A percentile compares a stretch with the other conserved stretches of the same genome.
phyloP scores from a whole-genome alignment of 768 basidiomycete species.

The Hygrocybe coccinea region DNA sequence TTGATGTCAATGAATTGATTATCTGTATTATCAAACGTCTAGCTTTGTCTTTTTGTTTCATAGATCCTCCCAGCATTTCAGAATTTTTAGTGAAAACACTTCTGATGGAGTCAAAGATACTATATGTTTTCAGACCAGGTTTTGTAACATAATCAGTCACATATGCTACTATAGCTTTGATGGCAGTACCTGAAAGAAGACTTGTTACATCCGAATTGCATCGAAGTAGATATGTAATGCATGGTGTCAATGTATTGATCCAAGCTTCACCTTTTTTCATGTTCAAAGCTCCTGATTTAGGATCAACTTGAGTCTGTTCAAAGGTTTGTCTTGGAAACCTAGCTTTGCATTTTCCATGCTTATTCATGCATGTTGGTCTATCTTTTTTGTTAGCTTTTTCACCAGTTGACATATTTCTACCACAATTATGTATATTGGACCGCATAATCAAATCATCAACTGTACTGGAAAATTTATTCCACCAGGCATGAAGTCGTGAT shows the following conservation, averaged over 20 bases:
- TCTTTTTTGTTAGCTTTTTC: slow-evolving; percentile 2
- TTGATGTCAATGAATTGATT: background rate
- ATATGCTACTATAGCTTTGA: slow-evolving; percentile 24
- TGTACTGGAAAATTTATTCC: background rate
- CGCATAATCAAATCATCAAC: slow-evolving; percentile 17
- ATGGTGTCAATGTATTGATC: slow-evolving; percentile 25
- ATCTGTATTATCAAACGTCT: background rate
- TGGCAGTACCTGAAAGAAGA: slow-evolving; percentile 22
- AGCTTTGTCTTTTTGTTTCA: slow-evolving; percentile 1
- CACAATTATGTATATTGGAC: slow-evolving; percentile 19
- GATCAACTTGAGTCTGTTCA: slow-evolving; percentile 17
- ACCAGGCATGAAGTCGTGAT: background rate
- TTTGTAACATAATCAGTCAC: slow-evolving; percentile 31
- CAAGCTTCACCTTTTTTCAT: slow-evolving; percentile 22
- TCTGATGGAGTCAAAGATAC: slow-evolving; percentile 21
- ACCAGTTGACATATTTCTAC: background rate
- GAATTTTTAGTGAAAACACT: background rate
- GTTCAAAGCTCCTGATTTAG: slow-evolving; percentile 6
- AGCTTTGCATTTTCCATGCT: slow-evolving; percentile 14
- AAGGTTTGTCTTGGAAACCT: slow-evolving; percentile 20
- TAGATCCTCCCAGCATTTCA: slow-evolving; percentile 3
- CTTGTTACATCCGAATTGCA: slow-evolving; percentile 16
- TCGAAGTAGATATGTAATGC: slow-evolving; percentile 9
- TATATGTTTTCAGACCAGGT: slow-evolving; percentile 19
- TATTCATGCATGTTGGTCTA: slow-evolving; percentile 8